Conservation (phyloP, 352 stramenopile genomes). For the Globisporangium heterothallicum region DNA sequence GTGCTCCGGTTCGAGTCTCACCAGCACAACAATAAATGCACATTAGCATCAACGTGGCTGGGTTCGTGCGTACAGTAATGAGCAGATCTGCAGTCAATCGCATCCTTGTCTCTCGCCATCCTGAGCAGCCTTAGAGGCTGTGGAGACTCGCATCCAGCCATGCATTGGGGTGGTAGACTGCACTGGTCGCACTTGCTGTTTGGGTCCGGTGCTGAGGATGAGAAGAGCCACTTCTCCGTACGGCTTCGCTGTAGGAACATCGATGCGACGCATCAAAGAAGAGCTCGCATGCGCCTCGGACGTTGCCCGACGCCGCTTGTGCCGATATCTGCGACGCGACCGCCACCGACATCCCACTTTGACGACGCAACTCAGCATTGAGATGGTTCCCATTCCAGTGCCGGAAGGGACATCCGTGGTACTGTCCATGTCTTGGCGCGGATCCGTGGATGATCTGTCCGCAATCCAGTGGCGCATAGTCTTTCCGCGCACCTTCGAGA, state of each 20-base stretch:
- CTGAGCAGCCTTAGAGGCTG: not conserved
- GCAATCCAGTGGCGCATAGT: constrained; percentile 63
- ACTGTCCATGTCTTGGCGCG: constrained; percentile 68
- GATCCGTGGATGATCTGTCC: constrained; percentile 42
- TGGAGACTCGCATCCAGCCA: constrained; percentile 46
- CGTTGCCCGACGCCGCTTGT: constrained; percentile 26
- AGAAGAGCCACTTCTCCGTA: not conserved
- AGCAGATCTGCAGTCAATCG: too few relatives aligned
- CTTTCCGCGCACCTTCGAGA: constrained; percentile 64
- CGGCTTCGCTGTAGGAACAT: constrained; percentile 12
- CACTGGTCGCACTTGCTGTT: not conserved
- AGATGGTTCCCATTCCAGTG: constrained; percentile 56
- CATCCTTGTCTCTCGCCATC: too few relatives aligned
- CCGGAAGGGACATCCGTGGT: constrained; percentile 79
- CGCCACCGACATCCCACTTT: constrained; percentile 16
- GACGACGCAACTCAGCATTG: constrained; percentile 31
- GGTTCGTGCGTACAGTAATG: too few relatives aligned
- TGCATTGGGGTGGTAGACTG: constrained; percentile 51
- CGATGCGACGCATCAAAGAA: constrained; percentile 45
- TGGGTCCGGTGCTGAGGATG: too few relatives aligned
- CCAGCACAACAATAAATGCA: too few relatives aligned
- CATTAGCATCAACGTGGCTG: too few relatives aligned
- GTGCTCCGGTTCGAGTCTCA: too few relatives aligned
- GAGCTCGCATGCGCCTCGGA: constrained; percentile 35
- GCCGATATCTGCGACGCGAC: constrained; percentile 24